Evolutionary conservation across 306 rosid species (phyloP).

Genomic region (Medicago ruthenica): DNA sequence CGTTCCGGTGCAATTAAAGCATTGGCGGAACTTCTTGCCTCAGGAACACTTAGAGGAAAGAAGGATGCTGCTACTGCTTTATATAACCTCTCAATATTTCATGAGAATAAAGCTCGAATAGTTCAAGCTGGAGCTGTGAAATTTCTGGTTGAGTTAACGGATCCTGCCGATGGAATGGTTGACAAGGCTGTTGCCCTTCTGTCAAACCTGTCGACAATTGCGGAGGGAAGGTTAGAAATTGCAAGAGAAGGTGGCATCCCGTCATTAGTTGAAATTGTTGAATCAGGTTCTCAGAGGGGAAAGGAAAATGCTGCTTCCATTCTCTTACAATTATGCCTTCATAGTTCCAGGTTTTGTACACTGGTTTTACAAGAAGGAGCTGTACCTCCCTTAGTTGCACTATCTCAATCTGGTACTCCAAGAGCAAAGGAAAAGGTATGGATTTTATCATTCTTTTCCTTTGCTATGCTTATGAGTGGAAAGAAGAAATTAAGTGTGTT

Average conservation of each 20-base stretch:
- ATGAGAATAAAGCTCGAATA: constrained; percentile 92
- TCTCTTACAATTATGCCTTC: constrained; percentile 89
- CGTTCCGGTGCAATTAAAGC: constrained; percentile 92
- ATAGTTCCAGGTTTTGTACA: constrained; percentile 81
- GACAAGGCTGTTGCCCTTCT: constrained; percentile 93
- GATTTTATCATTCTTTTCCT: not conserved
- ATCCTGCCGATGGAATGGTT: constrained; percentile 78
- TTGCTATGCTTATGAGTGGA: not conserved
- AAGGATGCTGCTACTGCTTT: constrained; percentile 97
- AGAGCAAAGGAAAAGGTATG: constrained; percentile 96
- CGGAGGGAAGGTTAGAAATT: constrained; percentile 78
- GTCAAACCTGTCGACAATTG: constrained; percentile 84
- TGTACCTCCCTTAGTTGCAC: constrained; percentile 90
- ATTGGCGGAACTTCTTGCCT: constrained; percentile 85
- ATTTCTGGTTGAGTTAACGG: constrained; percentile 74
- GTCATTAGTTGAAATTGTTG: constrained; percentile 84
- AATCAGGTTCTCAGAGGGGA: constrained; percentile 88
- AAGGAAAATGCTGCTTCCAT: constrained; percentile 89
- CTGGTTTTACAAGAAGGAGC: constrained; percentile 99
- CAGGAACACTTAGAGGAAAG: constrained; percentile 91
- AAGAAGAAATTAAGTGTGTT: not conserved
- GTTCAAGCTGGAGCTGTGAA: constrained; percentile 95
- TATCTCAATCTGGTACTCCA: constrained; percentile 89
- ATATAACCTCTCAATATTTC: constrained; percentile 89
- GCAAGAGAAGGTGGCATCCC: constrained; percentile 84